Base-by-base conservation (phyloP, 2,329 filamentous ascomycete species). In the Phaeosphaeriaceae sp. region DNA sequence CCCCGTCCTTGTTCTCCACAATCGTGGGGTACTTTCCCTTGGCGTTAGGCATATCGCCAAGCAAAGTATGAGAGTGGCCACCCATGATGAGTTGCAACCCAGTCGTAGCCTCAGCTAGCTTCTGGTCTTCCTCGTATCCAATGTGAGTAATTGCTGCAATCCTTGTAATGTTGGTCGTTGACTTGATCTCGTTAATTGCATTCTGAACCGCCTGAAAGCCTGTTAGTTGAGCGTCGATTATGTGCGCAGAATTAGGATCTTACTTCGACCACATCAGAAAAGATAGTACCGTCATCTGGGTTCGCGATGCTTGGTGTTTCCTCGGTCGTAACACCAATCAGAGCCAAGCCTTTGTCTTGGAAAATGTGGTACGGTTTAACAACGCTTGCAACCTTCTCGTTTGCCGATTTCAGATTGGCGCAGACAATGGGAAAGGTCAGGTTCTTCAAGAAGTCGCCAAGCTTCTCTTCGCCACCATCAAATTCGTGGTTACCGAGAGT, bases 31-130 rank as follows among this genome's bases (percentile, higher is more conserved):
- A 90, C 9, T 83, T 79, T 33, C 87, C 88, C 65, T 82, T 79
- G 15, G 87, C 84, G 22, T 80, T 81, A n/a, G 80, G 73, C 78
- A 88, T 85, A 67, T 85, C 79, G 51, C 87, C 88, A 1, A 90
- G 81, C 0, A 85, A 84, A 0, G 86, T 88, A 75, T 76, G 70
- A 56, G 81, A 84, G 76, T 89, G 86, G 22, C 85, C 86, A 22
- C 86, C 86, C 75, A 90, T 87, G 75, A 90, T 89, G 46, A 90
- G 81, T n/a, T 87, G 84, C n/a, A 90, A 80, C 10, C 88, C 88
- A 13, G 82, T 84, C 0, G 86, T 89, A 58, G 84, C 78, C 62
- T 82, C 76, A 1, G 88, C 88, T 11, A 90, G 82, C 54, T 84
- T 80, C 70, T 87, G 81, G 71, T 90, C 88, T 51, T 86, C 81